Evolutionary conservation across 2,329 filamentous ascomycete species (phyloP), one percentile per base, ranked within the genome.

Genomic region (Aphanocladium album): DNA sequence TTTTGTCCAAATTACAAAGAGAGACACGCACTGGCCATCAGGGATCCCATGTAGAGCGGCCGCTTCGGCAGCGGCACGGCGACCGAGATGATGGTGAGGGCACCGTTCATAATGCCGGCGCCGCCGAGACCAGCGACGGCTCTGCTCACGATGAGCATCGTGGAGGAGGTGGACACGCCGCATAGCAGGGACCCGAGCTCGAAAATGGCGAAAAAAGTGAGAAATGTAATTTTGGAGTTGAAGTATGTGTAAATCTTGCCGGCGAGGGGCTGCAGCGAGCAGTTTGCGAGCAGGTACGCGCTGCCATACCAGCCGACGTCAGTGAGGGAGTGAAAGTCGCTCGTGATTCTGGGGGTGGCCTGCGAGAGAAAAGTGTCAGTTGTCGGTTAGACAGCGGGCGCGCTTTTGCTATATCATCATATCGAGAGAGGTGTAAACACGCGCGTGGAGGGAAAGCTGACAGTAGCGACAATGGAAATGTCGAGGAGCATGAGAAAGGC

Each of bases 271-370:
- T 82, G 80, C 3, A 83, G 66, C 12, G 79, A 47, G 78, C 75
- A 62, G 78, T 82, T 79, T 14, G 76, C 69, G 41, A 83, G 72
- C 35, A 77, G 75, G 65, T 81, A 82, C 25, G 78, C 76, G 54
- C 76, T 78, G 3, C 76, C 79, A 66, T 84, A 84, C 82, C 82
- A 85, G 43, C 81, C 82, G n/a, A 84, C 77, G 64, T 85, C 81
- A 4, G 71, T 67, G 1, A 83, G 70, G 17, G 79, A 77, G 59
- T 82, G 76, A 67, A 82, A 80, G 25, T 79, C 72, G 51, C 73
- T 77, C 0, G 80, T 83, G 62, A 83, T 83, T 53, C 71, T 69
- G 0, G 80, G 80, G 54, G 80, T 74, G 5, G 80, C 74, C 74
- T 76, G 19, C 16, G 17, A 19, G 21, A 43, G 39, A 46, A 30